Evolutionary conservation across 139 green algal species (phyloP).

Genomic region (Yamagishiella unicocca): DNA sequence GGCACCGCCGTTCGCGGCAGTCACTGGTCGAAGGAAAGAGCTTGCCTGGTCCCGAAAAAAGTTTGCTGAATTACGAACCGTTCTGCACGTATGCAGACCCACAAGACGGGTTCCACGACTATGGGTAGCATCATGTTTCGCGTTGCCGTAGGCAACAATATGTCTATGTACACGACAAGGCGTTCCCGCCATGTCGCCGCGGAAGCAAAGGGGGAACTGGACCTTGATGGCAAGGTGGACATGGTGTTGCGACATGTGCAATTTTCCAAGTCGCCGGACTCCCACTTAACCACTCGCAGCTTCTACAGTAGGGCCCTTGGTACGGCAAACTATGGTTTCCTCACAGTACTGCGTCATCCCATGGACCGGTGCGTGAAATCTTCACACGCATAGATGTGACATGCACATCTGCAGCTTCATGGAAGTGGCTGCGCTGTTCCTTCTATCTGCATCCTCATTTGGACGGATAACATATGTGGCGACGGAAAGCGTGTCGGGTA

Average conservation of each 20-base stretch:
- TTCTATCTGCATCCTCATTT: no score
- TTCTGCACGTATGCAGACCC: no score
- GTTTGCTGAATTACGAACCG: no score
- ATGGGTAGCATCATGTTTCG: slow-evolving; percentile 30
- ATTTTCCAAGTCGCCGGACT: neutral
- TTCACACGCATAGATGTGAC: no score
- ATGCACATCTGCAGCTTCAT: no score
- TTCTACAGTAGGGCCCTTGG: slow-evolving; percentile 31
- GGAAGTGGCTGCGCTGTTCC: no score
- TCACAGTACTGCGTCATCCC: slow-evolving; percentile 21
- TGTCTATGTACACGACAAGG: neutral
- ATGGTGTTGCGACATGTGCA: slow-evolving; percentile 16
- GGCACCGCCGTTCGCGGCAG: no score
- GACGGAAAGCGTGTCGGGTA: no score
- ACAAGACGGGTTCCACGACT: slow-evolving; percentile 28
- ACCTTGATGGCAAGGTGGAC: neutral
- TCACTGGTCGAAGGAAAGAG: no score
- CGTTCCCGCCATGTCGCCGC: neutral
- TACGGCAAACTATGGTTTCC: slow-evolving; percentile 11
- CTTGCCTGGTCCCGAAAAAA: no score
- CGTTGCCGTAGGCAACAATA: neutral
- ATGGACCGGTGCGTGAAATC: slow-evolving; percentile 30
- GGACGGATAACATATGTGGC: no score
- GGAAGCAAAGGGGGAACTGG: neutral
- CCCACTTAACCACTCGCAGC: neutral